Conservation (phyloP, 2,329 filamentous ascomycete species). For the Cytospora paraplurivora region DNA sequence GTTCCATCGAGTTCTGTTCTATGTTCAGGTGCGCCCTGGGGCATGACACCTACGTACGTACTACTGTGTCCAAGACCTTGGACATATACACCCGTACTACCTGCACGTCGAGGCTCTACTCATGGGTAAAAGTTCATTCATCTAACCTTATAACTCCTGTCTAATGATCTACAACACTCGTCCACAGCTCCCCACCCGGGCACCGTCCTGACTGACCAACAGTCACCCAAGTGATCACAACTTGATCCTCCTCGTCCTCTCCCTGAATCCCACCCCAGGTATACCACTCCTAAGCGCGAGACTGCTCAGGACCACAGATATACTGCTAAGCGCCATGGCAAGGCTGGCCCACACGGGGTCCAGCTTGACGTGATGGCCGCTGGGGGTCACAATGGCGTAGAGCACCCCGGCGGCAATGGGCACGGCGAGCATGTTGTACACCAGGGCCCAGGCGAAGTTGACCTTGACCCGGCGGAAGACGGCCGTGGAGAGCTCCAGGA, state of each 20-base stretch:
- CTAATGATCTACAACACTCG: too few relatives aligned
- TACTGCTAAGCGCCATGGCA: conserved; percentile 90
- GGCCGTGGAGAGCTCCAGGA: conserved; percentile 68
- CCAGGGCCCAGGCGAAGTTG: conserved; percentile 83
- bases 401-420: conserved; percentile 81
- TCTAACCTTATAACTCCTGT: too few relatives aligned
- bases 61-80: too few relatives aligned
- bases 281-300: conserved; percentile 63
- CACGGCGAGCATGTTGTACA: conserved; percentile 79
- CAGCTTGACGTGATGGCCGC: conserved; percentile 61
- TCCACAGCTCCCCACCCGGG: not conserved
- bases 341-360: conserved; percentile 85
- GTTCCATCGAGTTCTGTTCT: too few relatives aligned
- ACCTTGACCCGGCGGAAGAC: conserved; percentile 79
- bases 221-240: not conserved
- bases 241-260: conserved; percentile 31
- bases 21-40: too few relatives aligned
- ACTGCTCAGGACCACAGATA: conserved; percentile 85
- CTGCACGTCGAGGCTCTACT: too few relatives aligned
- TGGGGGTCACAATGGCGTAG: conserved; percentile 56
- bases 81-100: too few relatives aligned
- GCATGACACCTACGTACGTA: too few relatives aligned
- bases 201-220: not conserved
- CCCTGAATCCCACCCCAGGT: conserved; percentile 48
- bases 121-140: too few relatives aligned